A percentile compares a stretch with the other conserved stretches of the same genome.
Evolutionary conservation across 208 protist genomes (phyloP).

Genomic region (Polymyxa betae): DNA sequence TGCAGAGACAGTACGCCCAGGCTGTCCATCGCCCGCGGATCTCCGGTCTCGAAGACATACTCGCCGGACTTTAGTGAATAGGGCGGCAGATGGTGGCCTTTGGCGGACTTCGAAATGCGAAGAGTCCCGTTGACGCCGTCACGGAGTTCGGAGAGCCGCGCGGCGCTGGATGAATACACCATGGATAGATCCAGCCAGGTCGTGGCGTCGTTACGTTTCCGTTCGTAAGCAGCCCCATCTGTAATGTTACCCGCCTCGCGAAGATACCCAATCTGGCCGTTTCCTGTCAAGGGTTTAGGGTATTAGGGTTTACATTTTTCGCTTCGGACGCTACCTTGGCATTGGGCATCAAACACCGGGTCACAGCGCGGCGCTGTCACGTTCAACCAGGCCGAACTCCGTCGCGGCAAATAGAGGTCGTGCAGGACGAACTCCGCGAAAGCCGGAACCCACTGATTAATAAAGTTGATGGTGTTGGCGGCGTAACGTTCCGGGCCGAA

Average conservation of each 20-base stretch:
- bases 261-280: background rate
- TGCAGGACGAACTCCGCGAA: background rate
- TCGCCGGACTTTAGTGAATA: background rate
- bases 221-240: too few relatives aligned
- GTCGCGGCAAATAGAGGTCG: background rate
- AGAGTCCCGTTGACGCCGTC: background rate
- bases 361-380: background rate
- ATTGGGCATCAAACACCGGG: background rate
- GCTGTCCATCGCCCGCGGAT: background rate
- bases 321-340: background rate
- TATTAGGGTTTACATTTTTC: too few relatives aligned
- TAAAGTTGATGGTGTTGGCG: background rate
- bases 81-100: background rate
- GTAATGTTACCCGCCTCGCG: background rate
- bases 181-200: background rate
- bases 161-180: background rate
- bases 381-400: background rate
- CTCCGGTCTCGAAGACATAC: background rate
- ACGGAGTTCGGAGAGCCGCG: background rate
- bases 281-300: background rate
- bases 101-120: background rate
- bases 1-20: background rate
- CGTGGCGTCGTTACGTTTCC: conserved; percentile 3
- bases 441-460: background rate
- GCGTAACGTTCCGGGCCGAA: background rate